Evolutionary conservation across 176 grass and related monocot species (phyloP).

Genomic region (Raddia distichophylla): DNA sequence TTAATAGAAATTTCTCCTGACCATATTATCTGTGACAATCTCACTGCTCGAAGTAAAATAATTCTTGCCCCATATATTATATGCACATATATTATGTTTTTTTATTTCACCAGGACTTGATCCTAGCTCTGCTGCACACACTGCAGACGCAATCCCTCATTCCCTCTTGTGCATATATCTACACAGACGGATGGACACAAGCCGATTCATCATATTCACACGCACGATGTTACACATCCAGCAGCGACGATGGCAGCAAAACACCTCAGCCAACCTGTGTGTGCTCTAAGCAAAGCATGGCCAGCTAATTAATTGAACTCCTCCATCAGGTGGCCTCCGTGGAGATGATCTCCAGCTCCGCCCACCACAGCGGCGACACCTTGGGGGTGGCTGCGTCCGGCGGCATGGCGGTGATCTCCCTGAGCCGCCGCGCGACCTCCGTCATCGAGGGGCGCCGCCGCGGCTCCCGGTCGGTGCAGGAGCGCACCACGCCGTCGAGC

Average conservation of each 20-base stretch:
- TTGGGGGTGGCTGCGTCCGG: constrained; percentile 70
- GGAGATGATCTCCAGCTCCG: constrained; percentile 87
- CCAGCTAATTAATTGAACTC: neutral
- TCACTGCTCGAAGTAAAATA: neutral
- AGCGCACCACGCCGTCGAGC: constrained; percentile 52
- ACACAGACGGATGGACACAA: constrained; percentile 12
- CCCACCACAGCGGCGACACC: constrained; percentile 89
- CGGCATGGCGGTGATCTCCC: constrained; percentile 80
- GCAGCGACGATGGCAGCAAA: neutral
- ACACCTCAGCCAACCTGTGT: neutral
- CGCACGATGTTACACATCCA: neutral
- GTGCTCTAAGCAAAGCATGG: neutral
- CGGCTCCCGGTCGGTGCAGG: constrained; percentile 63
- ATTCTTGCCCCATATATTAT: neutral
- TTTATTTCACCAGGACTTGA: neutral
- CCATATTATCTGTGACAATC: neutral
- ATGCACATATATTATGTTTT: neutral
- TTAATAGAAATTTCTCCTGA: neutral
- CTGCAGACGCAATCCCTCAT: neutral
- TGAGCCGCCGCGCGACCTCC: constrained; percentile 54
- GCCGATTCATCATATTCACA: neutral
- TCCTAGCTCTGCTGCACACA: neutral
- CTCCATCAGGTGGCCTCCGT: constrained; percentile 48
- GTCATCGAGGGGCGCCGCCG: constrained; percentile 49
- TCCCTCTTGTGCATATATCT: constrained; percentile 1